A percentile compares a stretch with the other conserved stretches of the same genome.
phyloP scores from a whole-genome alignment of 2,329 filamentous ascomycete genomes.

The Pezicula carpinea region DNA sequence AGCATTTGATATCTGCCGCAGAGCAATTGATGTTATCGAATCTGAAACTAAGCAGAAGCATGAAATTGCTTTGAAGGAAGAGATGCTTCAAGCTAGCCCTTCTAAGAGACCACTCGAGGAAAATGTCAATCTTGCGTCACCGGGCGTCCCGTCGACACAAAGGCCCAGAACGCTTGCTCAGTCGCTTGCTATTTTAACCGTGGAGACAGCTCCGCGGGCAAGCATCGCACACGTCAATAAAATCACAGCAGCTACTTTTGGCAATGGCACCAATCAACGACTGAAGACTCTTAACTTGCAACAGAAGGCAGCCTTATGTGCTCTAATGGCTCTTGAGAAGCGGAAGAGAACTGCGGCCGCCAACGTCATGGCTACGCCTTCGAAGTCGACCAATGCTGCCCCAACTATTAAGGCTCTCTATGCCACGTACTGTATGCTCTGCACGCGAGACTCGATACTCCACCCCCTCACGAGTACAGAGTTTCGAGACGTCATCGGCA shows the following conservation, averaged over 20 bases:
- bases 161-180: slow-evolving; percentile 40
- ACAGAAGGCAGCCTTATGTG: slow-evolving; percentile 91
- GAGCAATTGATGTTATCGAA: slow-evolving; percentile 86
- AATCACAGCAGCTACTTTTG: slow-evolving; percentile 84
- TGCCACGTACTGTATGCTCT: slow-evolving; percentile 76
- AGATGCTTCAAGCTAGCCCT: slow-evolving; percentile 55
- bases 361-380: slow-evolving; percentile 46
- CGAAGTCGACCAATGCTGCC: slow-evolving; percentile 55
- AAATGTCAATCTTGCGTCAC: slow-evolving; percentile 69
- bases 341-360: slow-evolving; percentile 53
- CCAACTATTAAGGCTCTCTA: slow-evolving; percentile 83
- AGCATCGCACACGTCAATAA: slow-evolving; percentile 89
- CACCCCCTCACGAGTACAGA: slow-evolving; percentile 88
- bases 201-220: slow-evolving; percentile 79
- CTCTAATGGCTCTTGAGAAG: slow-evolving; percentile 81
- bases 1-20: slow-evolving; percentile 88
- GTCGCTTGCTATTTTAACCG: slow-evolving; percentile 54
- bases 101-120: slow-evolving; percentile 76
- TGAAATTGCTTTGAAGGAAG: slow-evolving; percentile 55
- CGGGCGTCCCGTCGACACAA: slow-evolving; percentile 33
- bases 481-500: slow-evolving; percentile 88
- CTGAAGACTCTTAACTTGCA: slow-evolving; percentile 88
- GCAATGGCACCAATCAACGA: slow-evolving; percentile 80
- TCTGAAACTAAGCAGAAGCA: slow-evolving; percentile 74
- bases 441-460: slow-evolving; percentile 81